A percentile compares a stretch with the other conserved stretches of the same genome.
Conservation (phyloP, 2,329 filamentous ascomycete species). For the Microdochium paspali region DNA sequence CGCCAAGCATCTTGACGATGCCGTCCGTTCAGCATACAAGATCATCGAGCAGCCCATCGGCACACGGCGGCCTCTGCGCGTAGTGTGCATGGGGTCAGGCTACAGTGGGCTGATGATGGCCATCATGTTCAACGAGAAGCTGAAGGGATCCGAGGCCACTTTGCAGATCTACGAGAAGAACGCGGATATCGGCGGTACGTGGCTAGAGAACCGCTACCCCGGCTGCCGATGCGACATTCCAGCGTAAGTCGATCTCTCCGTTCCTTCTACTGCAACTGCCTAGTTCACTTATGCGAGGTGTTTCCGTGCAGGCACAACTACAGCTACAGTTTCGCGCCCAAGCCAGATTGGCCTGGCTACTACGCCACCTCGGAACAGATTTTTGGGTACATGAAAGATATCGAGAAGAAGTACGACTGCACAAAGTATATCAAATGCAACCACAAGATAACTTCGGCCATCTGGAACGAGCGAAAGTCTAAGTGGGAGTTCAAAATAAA, state of each 20-base stretch:
- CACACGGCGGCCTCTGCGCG: constrained; percentile 10
- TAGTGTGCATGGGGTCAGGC: constrained; percentile 19
- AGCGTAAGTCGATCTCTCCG: no score
- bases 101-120: constrained; percentile 20
- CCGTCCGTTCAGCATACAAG: constrained; percentile 3
- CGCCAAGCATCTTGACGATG: not conserved
- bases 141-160: constrained; percentile 6
- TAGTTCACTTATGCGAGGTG: no score
- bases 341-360: constrained; percentile 7
- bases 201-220: constrained; percentile 1
- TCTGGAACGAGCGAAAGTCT: constrained; percentile 11
- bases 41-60: constrained; percentile 7
- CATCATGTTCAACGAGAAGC: constrained; percentile 15
- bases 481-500: constrained; percentile 1
- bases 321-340: constrained; percentile 7
- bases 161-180: constrained; percentile 9
- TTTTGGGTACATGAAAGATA: constrained; percentile 6
- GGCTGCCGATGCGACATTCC: constrained; percentile 1
- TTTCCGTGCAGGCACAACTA: constrained; percentile 5
- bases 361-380: constrained; percentile 7
- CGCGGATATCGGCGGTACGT: not conserved
- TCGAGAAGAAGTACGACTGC: constrained; percentile 16
- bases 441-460: constrained; percentile 10
- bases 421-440: constrained; percentile 13
- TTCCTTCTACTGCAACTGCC: no score